phyloP scores from a whole-genome alignment of 202 grass and related monocot genomes.

The Sporobolus alterniflorus region DNA sequence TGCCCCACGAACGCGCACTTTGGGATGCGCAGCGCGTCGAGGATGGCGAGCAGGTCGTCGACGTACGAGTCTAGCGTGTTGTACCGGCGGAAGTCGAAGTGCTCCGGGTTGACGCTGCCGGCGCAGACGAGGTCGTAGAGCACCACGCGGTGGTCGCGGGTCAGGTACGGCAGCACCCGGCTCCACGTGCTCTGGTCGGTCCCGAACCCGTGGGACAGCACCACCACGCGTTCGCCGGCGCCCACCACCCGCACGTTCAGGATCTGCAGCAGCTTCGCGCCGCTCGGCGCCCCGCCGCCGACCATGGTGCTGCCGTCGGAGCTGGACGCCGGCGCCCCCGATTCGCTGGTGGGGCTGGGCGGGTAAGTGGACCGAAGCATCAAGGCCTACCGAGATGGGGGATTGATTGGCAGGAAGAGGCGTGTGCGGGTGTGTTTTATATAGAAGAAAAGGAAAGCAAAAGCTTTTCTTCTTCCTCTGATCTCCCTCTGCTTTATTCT shows the following conservation, averaged over 20 bases:
- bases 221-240: conserved; percentile 67
- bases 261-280: conserved; percentile 81
- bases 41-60: conserved; percentile 73
- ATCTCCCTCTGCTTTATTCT: neutral
- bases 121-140: conserved; percentile 91
- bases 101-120: conserved; percentile 86
- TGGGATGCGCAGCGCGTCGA: conserved; percentile 65
- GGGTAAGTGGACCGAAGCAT: conserved; percentile 53
- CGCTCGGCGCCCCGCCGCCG: conserved; percentile 46
- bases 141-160: conserved; percentile 70
- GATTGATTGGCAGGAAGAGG: neutral
- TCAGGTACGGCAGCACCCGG: conserved; percentile 77
- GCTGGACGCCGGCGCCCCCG: conserved; percentile 13
- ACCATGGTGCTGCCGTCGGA: conserved; percentile 40
- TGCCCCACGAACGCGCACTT: conserved; percentile 79
- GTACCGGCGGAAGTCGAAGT: conserved; percentile 86
- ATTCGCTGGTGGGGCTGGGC: conserved; percentile 38
- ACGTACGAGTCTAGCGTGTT: conserved; percentile 74
- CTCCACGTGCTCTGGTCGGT: conserved; percentile 92
- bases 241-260: conserved; percentile 81
- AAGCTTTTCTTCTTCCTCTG: neutral
- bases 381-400: neutral
- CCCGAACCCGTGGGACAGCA: conserved; percentile 84
- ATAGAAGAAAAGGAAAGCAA: conserved; percentile 6
- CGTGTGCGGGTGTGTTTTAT: neutral